Conservation (phyloP, 2,329 filamentous ascomycete species). For the Aspergillus piperis region DNA sequence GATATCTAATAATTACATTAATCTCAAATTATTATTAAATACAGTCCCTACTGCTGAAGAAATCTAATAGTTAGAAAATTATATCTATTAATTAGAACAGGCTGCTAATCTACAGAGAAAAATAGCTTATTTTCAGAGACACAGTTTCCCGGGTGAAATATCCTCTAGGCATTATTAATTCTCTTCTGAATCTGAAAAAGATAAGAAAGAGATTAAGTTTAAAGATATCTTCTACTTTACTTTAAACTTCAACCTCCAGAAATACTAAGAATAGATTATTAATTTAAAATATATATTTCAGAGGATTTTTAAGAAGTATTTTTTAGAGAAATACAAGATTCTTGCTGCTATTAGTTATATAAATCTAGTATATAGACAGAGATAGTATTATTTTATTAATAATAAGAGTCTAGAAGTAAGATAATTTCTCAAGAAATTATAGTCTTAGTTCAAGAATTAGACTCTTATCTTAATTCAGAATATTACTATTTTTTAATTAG, state of each 20-base stretch:
- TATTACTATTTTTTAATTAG: not conserved
- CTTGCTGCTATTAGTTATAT: not conserved
- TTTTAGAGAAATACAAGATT: no score
- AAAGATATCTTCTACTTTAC: not conserved
- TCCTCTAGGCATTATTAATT: no score
- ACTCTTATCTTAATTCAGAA: not conserved
- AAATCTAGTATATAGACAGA: no score
- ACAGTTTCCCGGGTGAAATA: no score
- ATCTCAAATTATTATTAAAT: not conserved
- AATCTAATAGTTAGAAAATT: not conserved
- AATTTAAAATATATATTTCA: no score
- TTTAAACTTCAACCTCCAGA: not conserved
- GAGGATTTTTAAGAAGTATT: no score
- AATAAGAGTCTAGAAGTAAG: no score
- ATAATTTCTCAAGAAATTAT: no score
- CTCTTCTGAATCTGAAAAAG: no score
- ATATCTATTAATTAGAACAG: not conserved
- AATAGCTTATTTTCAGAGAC: not conserved
- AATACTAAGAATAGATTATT: not conserved
- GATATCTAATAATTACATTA: not conserved
- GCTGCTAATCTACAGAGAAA: not conserved
- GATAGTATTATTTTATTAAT: no score
- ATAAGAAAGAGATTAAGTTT: not conserved
- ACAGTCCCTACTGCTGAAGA: not conserved
- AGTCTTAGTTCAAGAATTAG: no score